Base-by-base conservation (phyloP, 257 asterid genomes). In the Lithospermum erythrorhizon region DNA sequence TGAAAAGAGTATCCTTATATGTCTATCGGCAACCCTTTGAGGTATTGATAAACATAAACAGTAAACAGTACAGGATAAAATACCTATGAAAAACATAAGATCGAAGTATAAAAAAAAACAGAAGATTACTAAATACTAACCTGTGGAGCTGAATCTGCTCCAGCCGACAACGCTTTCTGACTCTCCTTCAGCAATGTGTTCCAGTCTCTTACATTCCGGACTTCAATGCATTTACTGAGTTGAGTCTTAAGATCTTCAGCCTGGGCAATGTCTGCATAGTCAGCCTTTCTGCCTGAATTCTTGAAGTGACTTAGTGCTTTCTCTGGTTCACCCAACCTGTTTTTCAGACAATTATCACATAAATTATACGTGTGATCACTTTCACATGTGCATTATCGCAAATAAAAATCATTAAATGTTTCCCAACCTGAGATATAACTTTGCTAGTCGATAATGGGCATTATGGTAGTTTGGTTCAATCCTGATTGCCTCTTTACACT, bases 91-190 rank as follows among this genome's bases (percentile, higher is more conserved):
- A 16, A 22, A 23, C 60, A 56, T 13, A 22, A 23, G 2, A 2
- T 21, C 2, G 17, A 21, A 21, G 21, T 10, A 21, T 20, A 14
- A 22, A 21, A 56, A 2, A 22, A 21, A 17, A 4, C 60, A 22
- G 24, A 29, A 9, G 16, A 13, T 37, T 27, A 41, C 41, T 45
- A 54, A 82, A 90, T 27, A 41, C 41, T 45, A 54, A 82, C 94
- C 90, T 71, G 78, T 61, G 80, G 84, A 57, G 90, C 78, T 30
- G 86, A 76, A 77, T 82, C 94, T 29, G 87, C 83, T 6, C 94
- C 90, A 10, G 63, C 57, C 19, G 71, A 65, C 11, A 77, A 53
- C 20, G 83, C 86, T 61, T 11, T 27, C 59, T 61, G 72, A 51
- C 71, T 68, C 70, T 71, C 72, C 32, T 65, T 47, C 11, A 80